Conservation (phyloP, 257 asterid species). For the Gardenia jasminoides region DNA sequence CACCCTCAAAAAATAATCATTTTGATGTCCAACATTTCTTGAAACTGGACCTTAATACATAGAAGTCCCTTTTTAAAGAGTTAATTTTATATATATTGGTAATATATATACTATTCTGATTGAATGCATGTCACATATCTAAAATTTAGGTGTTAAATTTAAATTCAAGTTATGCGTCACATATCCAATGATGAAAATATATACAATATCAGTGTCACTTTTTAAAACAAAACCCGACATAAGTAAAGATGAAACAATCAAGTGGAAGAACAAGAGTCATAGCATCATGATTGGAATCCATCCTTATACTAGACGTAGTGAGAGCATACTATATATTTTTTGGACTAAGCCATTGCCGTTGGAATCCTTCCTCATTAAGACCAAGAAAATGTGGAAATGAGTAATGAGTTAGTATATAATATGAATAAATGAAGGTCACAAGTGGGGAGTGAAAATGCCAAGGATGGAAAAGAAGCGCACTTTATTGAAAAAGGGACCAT, state of each 20-base stretch:
- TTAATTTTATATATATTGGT: too few species aligned
- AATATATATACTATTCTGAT: too few species aligned
- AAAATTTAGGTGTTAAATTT: too few species aligned
- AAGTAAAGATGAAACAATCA: too few species aligned
- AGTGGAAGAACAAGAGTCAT: not conserved
- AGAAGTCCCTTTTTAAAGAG: not conserved
- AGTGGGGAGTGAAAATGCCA: conserved; percentile 9
- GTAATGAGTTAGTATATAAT: not conserved
- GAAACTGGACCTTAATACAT: not conserved
- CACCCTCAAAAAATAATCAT: not conserved
- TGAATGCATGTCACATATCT: too few species aligned
- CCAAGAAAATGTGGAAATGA: not conserved
- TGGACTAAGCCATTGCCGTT: not conserved
- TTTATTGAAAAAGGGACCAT: conserved; percentile 25
- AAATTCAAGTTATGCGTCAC: too few species aligned
- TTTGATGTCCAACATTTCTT: not conserved
- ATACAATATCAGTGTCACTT: too few species aligned
- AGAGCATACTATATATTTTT: not conserved
- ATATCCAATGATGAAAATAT: too few species aligned
- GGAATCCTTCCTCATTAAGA: not conserved
- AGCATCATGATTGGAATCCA: not conserved
- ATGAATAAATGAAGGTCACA: conserved; percentile 18
- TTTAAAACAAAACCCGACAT: not conserved
- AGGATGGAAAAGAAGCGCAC: conserved; percentile 2
- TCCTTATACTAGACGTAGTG: not conserved